A percentile compares a stretch with the other conserved stretches of the same genome.
Conservation (phyloP, 1,139 yeast species). For the Hansenula lynferdii region DNA sequence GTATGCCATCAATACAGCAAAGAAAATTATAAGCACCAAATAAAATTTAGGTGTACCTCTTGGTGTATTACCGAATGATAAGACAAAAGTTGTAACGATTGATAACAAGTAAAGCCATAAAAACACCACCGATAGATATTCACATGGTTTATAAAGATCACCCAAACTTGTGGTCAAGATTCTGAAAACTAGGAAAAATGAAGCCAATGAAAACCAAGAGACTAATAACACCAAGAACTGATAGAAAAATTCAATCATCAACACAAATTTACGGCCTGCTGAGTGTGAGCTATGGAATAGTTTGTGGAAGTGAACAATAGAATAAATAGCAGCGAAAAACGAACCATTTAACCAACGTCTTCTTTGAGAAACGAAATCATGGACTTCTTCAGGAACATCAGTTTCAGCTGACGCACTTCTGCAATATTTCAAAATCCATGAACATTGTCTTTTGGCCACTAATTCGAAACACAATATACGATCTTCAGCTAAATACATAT, state of each 20-base stretch:
- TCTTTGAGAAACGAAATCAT: slow-evolving; percentile 87
- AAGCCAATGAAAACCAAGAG: slow-evolving; percentile 80
- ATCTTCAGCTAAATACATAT: slow-evolving; percentile 95
- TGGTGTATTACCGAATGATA: slow-evolving; percentile 93
- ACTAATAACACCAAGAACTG: slow-evolving; percentile 63
- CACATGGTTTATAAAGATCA: slow-evolving; percentile 62
- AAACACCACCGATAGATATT: slow-evolving; percentile 71
- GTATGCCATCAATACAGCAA: slow-evolving; percentile 88
- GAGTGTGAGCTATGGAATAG: slow-evolving; percentile 82
- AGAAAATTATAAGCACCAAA: slow-evolving; percentile 77
- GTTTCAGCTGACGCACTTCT: slow-evolving; percentile 92
- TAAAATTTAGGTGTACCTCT: slow-evolving; percentile 85
- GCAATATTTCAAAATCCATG: slow-evolving; percentile 86
- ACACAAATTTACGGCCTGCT: slow-evolving; percentile 57
- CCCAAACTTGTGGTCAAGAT: slow-evolving; percentile 70
- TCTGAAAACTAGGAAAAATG: slow-evolving; percentile 76
- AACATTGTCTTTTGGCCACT: slow-evolving; percentile 70
- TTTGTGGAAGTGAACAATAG: slow-evolving; percentile 66
- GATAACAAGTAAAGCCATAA: slow-evolving; percentile 89
- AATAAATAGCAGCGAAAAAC: slow-evolving; percentile 88
- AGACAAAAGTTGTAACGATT: slow-evolving; percentile 83
- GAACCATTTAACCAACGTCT: slow-evolving; percentile 97
- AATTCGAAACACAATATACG: slow-evolving; percentile 92
- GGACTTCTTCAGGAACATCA: slow-evolving; percentile 86
- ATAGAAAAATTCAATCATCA: slow-evolving; percentile 75